Evolutionary conservation across 768 basidiomycete species (phyloP), one percentile per base, ranked within the genome.

Genomic region (Xanthoconium stramineum): DNA sequence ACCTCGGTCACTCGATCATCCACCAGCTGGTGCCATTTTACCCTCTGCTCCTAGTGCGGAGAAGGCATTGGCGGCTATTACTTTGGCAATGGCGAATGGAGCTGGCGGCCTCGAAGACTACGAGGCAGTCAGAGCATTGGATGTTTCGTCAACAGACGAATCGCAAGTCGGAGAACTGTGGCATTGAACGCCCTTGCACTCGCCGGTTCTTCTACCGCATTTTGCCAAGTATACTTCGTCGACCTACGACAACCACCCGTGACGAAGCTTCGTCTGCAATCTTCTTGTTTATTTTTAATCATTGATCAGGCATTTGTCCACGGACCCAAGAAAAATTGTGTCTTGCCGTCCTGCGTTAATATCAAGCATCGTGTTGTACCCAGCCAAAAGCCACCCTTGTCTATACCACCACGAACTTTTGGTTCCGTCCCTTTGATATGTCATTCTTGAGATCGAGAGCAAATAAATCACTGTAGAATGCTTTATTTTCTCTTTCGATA

Each of bases 61-160:
- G 60, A 85, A 83, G 63, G 81, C 81, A 15, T 75, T 86, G 48
- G 83, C 83, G 17, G 83, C 82, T 17, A 75, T 86, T 32, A 76
- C 74, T 33, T 69, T 86, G 3, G 83, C 82, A 17, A 77, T 86
- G 72, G 84, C 85, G 13, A 85, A 80, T 57, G 85, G 84, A 40
- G 84, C 84, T 11, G 83, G 80, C 6, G 78, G 83, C 29, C 65
- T 86, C 38, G 77, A 76, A 50, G 84, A 86, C 62, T 86, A 85
- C 53, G 72, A 74, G 51, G 76, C 79, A 2, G 71, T 82, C 36
- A 75, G 74, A 53, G 70, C 72, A 33, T 61, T 76, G 40, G 72
- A 82, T 45, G 52, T 51, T 53, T 60, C 68, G 20, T 58, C 61
- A 20, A 57, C 55, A 56, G 78, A 80, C 47, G 76, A 73, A 55